phyloP scores from a whole-genome alignment of 1,139 yeast genomes.

The Hemisphaericaspora xylofermentans region DNA sequence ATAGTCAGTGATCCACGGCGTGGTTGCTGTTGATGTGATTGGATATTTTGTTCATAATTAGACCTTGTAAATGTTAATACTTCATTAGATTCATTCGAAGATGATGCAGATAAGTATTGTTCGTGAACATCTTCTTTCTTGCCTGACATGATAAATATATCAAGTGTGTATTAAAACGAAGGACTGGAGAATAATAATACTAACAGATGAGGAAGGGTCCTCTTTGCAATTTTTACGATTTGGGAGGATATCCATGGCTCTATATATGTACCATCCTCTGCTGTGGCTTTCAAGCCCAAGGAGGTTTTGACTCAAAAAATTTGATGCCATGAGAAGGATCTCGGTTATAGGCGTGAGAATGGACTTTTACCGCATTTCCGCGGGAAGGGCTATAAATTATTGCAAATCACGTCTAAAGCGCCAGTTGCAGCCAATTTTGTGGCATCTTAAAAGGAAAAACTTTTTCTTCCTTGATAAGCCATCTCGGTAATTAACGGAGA shows the following conservation, averaged over 20 bases:
- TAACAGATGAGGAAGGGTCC: too few species aligned
- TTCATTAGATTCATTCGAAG: conserved; percentile 10
- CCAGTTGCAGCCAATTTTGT: conserved; percentile 4
- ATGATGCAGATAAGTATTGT: conserved; percentile 12
- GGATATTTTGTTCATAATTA: conserved; percentile 10
- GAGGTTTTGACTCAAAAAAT: background rate
- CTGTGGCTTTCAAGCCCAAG: background rate
- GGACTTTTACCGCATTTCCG: background rate
- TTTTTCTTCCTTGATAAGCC: background rate
- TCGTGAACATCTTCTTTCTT: conserved; percentile 11
- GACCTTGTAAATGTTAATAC: conserved; percentile 17
- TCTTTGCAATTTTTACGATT: too few species aligned
- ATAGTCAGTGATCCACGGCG: conserved; percentile 15
- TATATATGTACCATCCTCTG: background rate
- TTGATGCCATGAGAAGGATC: background rate
- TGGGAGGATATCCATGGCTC: background rate
- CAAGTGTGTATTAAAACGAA: too few species aligned
- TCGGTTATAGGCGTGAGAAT: conserved; percentile 4
- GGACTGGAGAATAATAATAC: background rate
- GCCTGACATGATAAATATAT: background rate
- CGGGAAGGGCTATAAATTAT: background rate
- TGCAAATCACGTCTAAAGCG: too few species aligned
- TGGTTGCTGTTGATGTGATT: conserved; percentile 12
- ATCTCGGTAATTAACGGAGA: conserved; percentile 5
- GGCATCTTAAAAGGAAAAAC: background rate